Percentiles rank a stretch among this genome's conserved stretches.
Evolutionary conservation across 345 rosid genomes (phyloP).

Genomic region (Lagerstroemia speciosa): DNA sequence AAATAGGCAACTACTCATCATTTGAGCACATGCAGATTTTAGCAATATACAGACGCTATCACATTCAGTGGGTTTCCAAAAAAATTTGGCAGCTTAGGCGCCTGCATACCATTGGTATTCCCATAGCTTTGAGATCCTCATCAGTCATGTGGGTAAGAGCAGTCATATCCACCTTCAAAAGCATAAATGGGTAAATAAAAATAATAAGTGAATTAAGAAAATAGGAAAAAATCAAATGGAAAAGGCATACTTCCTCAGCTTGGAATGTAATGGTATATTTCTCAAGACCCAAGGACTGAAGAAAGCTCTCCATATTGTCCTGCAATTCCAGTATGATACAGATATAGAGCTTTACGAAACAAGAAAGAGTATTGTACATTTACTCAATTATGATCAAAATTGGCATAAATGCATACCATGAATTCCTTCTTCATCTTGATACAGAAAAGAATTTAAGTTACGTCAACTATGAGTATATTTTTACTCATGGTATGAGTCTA

Average conservation of each 20-base stretch:
- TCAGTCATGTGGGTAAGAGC: conserved; percentile 95
- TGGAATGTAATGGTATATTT: conserved; percentile 82
- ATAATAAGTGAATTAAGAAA: background rate
- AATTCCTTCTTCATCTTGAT: background rate
- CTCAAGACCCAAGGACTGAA: conserved; percentile 81
- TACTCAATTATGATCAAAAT: no score
- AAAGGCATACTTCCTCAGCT: conserved; percentile 74
- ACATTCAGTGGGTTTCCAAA: background rate
- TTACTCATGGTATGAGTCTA: background rate
- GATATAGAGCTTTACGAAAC: background rate
- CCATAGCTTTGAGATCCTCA: conserved; percentile 86
- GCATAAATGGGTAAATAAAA: conserved; percentile 7
- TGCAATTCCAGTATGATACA: conserved; percentile 30
- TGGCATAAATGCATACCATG: no score
- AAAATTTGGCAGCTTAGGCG: background rate
- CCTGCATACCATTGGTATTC: conserved; percentile 80
- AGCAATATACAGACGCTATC: background rate
- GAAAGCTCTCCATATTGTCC: conserved; percentile 72
- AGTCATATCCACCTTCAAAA: conserved; percentile 85
- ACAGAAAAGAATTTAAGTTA: background rate
- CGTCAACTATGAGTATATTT: background rate
- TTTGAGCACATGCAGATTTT: background rate
- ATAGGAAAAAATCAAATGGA: conserved; percentile 7
- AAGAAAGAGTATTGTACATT: no score
- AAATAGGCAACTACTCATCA: background rate